These are phyloP conservation scores for Yarrowia keelungensis DNA, from an alignment of 805 yeast species.

Conservation along the genomic window DNA sequence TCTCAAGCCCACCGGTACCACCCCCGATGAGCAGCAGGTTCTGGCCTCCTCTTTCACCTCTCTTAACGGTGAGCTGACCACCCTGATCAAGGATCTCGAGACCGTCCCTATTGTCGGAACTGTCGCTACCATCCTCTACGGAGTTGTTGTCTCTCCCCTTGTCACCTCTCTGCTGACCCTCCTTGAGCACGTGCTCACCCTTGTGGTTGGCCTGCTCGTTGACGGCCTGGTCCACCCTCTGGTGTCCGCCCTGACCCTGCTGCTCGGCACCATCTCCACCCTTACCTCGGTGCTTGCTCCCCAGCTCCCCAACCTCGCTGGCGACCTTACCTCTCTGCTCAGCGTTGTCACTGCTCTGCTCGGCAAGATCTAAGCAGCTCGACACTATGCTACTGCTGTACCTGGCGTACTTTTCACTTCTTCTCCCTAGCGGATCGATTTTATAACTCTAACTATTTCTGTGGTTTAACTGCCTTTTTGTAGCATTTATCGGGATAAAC, in stretches of 20 bases:
- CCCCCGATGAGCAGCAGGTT: slow-evolving; percentile 12
- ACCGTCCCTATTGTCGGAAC: slow-evolving; percentile 10
- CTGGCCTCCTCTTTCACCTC: slow-evolving; percentile 19
- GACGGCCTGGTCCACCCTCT: slow-evolving; percentile 27
- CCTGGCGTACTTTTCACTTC: slow-evolving; percentile 4
- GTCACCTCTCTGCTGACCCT: slow-evolving; percentile 22
- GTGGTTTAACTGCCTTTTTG: too few species aligned
- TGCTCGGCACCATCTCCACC: slow-evolving; percentile 19
- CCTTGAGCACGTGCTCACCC: slow-evolving; percentile 30
- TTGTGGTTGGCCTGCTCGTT: slow-evolving; percentile 25
- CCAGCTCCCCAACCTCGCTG: slow-evolving; percentile 32
- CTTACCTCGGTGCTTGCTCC: slow-evolving; percentile 17
- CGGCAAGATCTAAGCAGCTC: slow-evolving; percentile 5
- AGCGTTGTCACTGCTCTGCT: slow-evolving; percentile 7
- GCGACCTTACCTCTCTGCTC: slow-evolving; percentile 26
- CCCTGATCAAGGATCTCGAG: slow-evolving; percentile 16
- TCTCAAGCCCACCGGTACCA: slow-evolving; percentile 21
- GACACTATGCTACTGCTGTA: not conserved
- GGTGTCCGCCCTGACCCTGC: slow-evolving; percentile 20
- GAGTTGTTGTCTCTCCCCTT: slow-evolving; percentile 18
- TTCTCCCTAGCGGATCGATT: slow-evolving; percentile 4
- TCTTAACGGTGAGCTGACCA: slow-evolving; percentile 15
- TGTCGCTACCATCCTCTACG: slow-evolving; percentile 12
- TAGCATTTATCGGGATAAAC: too few species aligned
- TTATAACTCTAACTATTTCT: not conserved